Evolutionary conservation across 2,329 filamentous ascomycete species (phyloP).

Genomic region (Geosmithia putterillii): DNA sequence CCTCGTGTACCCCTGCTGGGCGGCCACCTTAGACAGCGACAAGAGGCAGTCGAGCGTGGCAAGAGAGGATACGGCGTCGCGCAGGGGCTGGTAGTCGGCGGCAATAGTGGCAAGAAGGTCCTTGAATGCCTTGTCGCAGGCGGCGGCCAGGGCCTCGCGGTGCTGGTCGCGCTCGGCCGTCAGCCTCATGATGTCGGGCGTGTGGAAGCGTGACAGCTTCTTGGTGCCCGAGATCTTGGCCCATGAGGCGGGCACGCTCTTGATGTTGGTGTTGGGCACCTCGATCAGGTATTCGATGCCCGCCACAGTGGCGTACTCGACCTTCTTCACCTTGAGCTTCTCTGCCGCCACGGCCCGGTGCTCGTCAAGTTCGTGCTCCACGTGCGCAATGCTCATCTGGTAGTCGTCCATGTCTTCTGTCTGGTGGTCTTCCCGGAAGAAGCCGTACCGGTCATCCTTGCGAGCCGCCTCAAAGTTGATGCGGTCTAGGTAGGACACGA

Average conservation of each 20-base stretch:
- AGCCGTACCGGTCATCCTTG: slow-evolving; percentile 83
- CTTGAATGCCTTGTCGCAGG: slow-evolving; percentile 75
- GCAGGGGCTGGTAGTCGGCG: slow-evolving; percentile 75
- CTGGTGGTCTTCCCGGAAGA: slow-evolving; percentile 80
- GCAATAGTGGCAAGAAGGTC: slow-evolving; percentile 62
- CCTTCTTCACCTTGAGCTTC: slow-evolving; percentile 56
- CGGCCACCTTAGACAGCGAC: slow-evolving; percentile 73
- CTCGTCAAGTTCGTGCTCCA: slow-evolving; percentile 77
- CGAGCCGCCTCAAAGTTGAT: slow-evolving; percentile 78
- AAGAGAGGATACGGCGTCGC: slow-evolving; percentile 77
- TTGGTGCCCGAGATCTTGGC: slow-evolving; percentile 91
- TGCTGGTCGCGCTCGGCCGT: slow-evolving; percentile 86
- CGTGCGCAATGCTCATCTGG: slow-evolving; percentile 80
- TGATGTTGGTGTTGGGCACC: slow-evolving; percentile 70
- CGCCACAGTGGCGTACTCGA: slow-evolving; percentile 71
- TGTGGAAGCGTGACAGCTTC: slow-evolving; percentile 83
- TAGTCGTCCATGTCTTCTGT: slow-evolving; percentile 81
- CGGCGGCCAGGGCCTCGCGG: slow-evolving; percentile 83
- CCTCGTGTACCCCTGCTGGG: slow-evolving; percentile 76
- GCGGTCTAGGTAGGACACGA: slow-evolving; percentile 66
- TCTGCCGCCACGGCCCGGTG: slow-evolving; percentile 61
- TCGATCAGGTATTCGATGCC: slow-evolving; percentile 95
- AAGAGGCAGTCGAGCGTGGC: slow-evolving; percentile 83
- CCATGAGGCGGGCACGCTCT: slow-evolving; percentile 88
- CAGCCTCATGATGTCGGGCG: slow-evolving; percentile 74